Conservation (phyloP, 345 rosid genomes). For the Firmiana major region DNA sequence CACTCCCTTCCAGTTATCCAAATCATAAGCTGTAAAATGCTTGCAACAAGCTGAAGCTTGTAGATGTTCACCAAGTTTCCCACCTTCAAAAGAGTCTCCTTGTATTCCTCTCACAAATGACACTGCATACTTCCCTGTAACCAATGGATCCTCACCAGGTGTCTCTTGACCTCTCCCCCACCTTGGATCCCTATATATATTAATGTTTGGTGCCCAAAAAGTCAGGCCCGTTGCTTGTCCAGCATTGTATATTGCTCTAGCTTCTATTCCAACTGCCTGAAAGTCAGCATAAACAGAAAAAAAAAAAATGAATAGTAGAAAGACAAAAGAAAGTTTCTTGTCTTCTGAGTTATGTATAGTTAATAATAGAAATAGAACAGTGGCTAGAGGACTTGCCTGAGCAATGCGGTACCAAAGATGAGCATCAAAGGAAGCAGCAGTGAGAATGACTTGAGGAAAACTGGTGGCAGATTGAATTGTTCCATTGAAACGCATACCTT, state of each 20-base stretch:
- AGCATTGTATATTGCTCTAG: conserved; percentile 62
- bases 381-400: conserved; percentile 33
- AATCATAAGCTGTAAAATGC: conserved; percentile 90
- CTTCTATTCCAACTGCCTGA: conserved; percentile 62
- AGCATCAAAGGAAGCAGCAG: conserved; percentile 75
- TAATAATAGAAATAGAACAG: background rate
- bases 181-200: conserved; percentile 79
- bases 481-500: conserved; percentile 57
- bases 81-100: conserved; percentile 50
- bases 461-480: conserved; percentile 63
- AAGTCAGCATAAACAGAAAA: background rate
- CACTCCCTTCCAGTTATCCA: conserved; percentile 80
- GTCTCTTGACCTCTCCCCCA: conserved; percentile 84
- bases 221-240: conserved; percentile 72
- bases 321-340: background rate
- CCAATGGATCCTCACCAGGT: conserved; percentile 79
- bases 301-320: background rate
- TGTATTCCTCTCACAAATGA: conserved; percentile 77
- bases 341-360: background rate
- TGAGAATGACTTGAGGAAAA: conserved; percentile 84
- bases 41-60: conserved; percentile 84
- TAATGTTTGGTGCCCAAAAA: conserved; percentile 84
- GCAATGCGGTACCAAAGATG: conserved; percentile 83
- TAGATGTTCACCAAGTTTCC: conserved; percentile 36
- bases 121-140: conserved; percentile 58